Evolutionary conservation across 768 basidiomycete species (phyloP), one percentile per base, ranked within the genome.

Genomic region (Amanita thiersii): DNA sequence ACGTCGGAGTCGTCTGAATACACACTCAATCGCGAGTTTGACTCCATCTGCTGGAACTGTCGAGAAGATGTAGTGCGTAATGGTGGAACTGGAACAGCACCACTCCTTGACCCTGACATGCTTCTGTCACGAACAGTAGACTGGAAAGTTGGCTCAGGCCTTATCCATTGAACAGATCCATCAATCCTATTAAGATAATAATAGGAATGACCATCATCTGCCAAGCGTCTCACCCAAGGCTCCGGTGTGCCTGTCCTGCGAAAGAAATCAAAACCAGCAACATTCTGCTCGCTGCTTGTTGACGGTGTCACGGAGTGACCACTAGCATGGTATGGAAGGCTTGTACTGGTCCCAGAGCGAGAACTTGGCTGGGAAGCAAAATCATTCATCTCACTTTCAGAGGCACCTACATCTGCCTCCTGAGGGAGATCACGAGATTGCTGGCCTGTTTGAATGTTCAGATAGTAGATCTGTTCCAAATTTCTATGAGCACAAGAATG

Each of bases 371-470:
- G 75, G 1, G 79, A 73, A 17, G 77, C 66, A 37, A 81, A 60
- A 8, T 72, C 75, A 36, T 74, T 75, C 29, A 83, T 64, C 44
- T 83, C 81, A 24, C 67, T 71, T 45, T 82, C 80, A 1, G 79
- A 74, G 25, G 66, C 60, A 34, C 83, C 81, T 34, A 75, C 73
- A 37, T 85, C 81, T 8, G 70, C 63, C 55, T 87, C 86, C 35
- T 68, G 66, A 17, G 92, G 92, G n/a, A 94, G 63, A 51, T 96
- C 88, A 50, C 81, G 75, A 19, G 90, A 81, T 30, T 77, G 78
- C 57, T 88, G 75, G 23, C 86, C 86, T 4, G 86, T 89, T 50
- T 85, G 75, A 1, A 88, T 89, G 55, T 98, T 99, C 48, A 89
- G 75, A 63, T 97, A 99, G 68, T 81, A 93, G 57, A 99, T 91